Evolutionary conservation across 768 basidiomycete genomes (phyloP), one percentile per base, ranked within the genome.

Genomic region (Rhodotorula taiwanensis): DNA sequence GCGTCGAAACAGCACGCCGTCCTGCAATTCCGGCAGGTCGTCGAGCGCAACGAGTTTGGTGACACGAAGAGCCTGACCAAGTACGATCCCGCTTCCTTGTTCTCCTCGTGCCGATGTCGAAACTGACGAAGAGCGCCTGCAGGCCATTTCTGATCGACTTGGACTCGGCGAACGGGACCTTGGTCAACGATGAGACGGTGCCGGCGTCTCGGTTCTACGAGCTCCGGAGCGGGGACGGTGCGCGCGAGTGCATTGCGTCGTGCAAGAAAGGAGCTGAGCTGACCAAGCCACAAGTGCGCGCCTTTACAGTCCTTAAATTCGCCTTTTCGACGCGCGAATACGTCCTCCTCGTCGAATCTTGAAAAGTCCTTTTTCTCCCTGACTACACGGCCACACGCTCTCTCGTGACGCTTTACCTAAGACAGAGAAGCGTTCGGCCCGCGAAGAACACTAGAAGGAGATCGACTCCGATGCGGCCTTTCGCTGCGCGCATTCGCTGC

Each of bases 1-100:
- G 91, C 90, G 69, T 98, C 95, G 1, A 99, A 99, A 74, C 95
- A 99, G 74, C 95, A 99, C 73, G 92, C 95, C 21, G 95, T 86
- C 5, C 87, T 99, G 36, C 95, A 99, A 77, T 91, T 87, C 87
- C 87, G 95, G 33, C 85, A 87, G 71, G 81, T 97, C 7, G 83
- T 82, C 64, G 86, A 88, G 73, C 88, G 87, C 74, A 87, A 93
- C 72, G 92, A 95, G 75, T 88, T 84, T 62, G 94, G 93, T 3
- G 81, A 79, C 50, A 78, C 81, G 13, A 93, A 89, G 74, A 79
- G 82, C n/a, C 77, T 81, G 8, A 82, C 89, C 49, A 99, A 98
- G 94, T 94, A 52, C 48, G 88, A 81, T 42, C 13, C 30, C 43
- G 16, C 10, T 34, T 45, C 18, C 36, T 59, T 33, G 15, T 21